These are phyloP conservation scores for Trametes cubensis DNA, from an alignment of 768 basidiomycete genomes.

Conservation along the genomic window DNA sequence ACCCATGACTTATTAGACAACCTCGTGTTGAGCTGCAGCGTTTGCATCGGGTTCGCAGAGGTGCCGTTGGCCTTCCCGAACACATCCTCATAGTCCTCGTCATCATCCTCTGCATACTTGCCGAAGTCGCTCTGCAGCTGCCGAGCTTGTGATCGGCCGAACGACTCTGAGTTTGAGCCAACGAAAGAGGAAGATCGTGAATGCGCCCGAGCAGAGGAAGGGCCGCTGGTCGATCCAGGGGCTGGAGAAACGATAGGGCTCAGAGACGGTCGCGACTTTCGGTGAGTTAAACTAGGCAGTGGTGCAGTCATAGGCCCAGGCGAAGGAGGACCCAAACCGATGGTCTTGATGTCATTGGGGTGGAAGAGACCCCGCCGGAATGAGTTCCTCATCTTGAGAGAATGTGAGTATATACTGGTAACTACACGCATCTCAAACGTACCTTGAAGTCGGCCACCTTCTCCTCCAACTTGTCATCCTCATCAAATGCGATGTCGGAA, in stretches of 20 bases:
- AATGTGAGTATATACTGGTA: not conserved
- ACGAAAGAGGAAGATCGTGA: slow-evolving; percentile 53
- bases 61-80: slow-evolving; percentile 78
- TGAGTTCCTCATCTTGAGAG: slow-evolving; percentile 64
- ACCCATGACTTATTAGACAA: slow-evolving; percentile 93
- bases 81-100: slow-evolving; percentile 93
- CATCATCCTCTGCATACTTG: slow-evolving; percentile 88
- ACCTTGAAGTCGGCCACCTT: slow-evolving; percentile 89
- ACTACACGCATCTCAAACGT: slow-evolving; percentile 12
- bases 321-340: slow-evolving; percentile 53
- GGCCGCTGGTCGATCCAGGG: slow-evolving; percentile 24
- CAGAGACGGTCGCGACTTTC: slow-evolving; percentile 55
- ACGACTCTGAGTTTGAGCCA: slow-evolving; percentile 50
- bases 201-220: slow-evolving; percentile 42
- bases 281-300: slow-evolving; percentile 56
- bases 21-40: slow-evolving; percentile 82
- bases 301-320: slow-evolving; percentile 73
- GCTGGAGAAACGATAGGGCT: slow-evolving; percentile 44
- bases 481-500: slow-evolving; percentile 83
- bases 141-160: slow-evolving; percentile 67
- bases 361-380: slow-evolving; percentile 79
- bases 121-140: slow-evolving; percentile 66
- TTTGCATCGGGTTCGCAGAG: slow-evolving; percentile 67
- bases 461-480: slow-evolving; percentile 72
- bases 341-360: slow-evolving; percentile 85